A percentile compares a stretch with the other conserved stretches of the same genome.
phyloP scores from a whole-genome alignment of 2,329 filamentous ascomycete genomes.

The Sclerotinia trifoliorum region DNA sequence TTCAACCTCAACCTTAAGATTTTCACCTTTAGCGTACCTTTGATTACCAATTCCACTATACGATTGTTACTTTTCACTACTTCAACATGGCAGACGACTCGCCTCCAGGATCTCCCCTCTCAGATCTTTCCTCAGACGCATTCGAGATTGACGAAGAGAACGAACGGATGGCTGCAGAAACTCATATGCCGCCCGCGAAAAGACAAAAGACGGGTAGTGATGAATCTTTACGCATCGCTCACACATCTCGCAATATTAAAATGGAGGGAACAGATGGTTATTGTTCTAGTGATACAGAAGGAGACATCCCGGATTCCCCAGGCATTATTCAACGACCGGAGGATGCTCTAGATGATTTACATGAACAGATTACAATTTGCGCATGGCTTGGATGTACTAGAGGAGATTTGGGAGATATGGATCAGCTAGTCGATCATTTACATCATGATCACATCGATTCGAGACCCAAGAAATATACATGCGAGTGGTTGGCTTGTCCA shows the following conservation, averaged over 20 bases:
- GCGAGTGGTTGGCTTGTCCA: slow-evolving; percentile 89
- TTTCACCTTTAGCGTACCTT: background rate
- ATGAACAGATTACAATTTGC: slow-evolving; percentile 76
- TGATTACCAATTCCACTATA: background rate
- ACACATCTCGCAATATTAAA: slow-evolving; percentile 39
- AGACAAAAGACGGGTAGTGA: slow-evolving; percentile 33
- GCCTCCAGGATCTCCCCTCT: slow-evolving; percentile 59
- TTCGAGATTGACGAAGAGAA: slow-evolving; percentile 56
- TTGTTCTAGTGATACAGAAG: slow-evolving; percentile 86
- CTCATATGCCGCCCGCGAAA: slow-evolving; percentile 39
- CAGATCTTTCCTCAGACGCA: slow-evolving; percentile 61
- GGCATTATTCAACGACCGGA: slow-evolving; percentile 61
- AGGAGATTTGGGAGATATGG: slow-evolving; percentile 76
- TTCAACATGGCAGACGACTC: slow-evolving; percentile 50
- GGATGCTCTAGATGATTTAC: slow-evolving; percentile 62
- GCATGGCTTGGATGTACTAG: slow-evolving; percentile 73
- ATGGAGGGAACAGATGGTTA: slow-evolving; percentile 44
- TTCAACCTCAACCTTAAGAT: background rate
- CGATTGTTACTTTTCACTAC: background rate
- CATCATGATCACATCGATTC: slow-evolving; percentile 93
- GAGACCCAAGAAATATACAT: slow-evolving; percentile 95
- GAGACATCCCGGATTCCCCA: slow-evolving; percentile 74
- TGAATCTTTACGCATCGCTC: slow-evolving; percentile 31
- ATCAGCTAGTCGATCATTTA: slow-evolving; percentile 76
- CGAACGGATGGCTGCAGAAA: slow-evolving; percentile 48